Evolutionary conservation across 805 yeast genomes (phyloP).

Genomic region (Kregervanrija fluxuum): DNA sequence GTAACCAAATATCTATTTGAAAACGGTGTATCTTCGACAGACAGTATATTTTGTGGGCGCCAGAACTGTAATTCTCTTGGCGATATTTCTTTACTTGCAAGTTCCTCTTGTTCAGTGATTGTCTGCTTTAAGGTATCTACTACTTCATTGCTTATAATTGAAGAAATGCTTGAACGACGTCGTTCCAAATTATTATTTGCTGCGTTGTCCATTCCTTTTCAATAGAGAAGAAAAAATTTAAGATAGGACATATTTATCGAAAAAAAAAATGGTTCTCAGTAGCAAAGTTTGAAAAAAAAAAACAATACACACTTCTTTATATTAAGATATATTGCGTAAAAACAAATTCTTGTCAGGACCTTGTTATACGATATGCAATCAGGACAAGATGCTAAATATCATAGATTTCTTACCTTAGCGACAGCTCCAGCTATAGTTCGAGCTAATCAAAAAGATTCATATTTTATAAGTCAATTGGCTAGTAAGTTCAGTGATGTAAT

Average conservation of each 20-base stretch:
- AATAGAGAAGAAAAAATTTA: background rate
- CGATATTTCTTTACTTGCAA: conserved; percentile 5
- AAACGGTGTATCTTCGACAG: conserved; percentile 14
- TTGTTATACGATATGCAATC: background rate
- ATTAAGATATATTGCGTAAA: no score
- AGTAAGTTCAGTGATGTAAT: conserved; percentile 50
- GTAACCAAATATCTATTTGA: conserved; percentile 8
- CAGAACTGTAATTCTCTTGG: conserved; percentile 12
- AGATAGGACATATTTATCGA: background rate
- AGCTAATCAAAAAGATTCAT: conserved; percentile 85
- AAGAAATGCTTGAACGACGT: background rate
- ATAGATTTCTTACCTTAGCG: conserved; percentile 51
- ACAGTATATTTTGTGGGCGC: conserved; percentile 11
- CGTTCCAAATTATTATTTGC: background rate
- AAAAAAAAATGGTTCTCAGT: background rate
- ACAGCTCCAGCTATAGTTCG: conserved; percentile 88
- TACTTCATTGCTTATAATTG: background rate
- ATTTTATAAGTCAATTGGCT: conserved; percentile 50
- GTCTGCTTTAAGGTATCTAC: background rate
- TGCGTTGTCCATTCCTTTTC: background rate
- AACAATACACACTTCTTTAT: no score
- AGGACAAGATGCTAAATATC: background rate
- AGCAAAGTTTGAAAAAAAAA: background rate
- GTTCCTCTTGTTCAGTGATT: conserved; percentile 9
- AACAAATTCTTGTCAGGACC: no score